These are phyloP conservation scores for Hanseniaspora sp. DNA, from an alignment of 1,139 yeast genomes.

Conservation along the genomic window DNA sequence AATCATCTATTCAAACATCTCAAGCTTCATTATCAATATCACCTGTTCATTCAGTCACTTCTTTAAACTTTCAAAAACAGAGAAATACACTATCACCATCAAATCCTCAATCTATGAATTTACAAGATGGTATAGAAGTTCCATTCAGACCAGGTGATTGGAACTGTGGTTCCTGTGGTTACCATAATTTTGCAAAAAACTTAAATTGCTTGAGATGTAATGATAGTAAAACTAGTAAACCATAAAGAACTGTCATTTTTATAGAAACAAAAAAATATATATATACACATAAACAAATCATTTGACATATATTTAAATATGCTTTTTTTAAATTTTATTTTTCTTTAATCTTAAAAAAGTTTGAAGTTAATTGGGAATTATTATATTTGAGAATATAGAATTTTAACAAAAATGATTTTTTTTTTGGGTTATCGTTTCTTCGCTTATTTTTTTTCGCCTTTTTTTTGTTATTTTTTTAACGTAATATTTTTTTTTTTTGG, in stretches of 20 bases:
- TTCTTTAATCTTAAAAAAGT: too few species aligned
- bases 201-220: slow-evolving; percentile 81
- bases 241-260: neutral
- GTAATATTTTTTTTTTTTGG: too few species aligned
- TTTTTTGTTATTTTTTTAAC: too few species aligned
- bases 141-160: slow-evolving; percentile 97
- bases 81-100: neutral
- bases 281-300: too few species aligned
- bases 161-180: slow-evolving; percentile 76
- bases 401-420: too few species aligned
- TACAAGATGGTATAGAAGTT: neutral
- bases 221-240: slow-evolving; percentile 40
- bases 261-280: neutral
- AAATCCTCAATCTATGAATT: neutral
- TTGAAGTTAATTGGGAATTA: too few species aligned
- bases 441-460: too few species aligned
- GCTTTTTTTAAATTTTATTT: too few species aligned
- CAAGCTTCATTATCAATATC: neutral
- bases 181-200: slow-evolving; percentile 90
- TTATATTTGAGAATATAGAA: too few species aligned
- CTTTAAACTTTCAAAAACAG: neutral
- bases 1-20: neutral
- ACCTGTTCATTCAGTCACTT: neutral
- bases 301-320: too few species aligned
- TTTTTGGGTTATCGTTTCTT: too few species aligned